Percentiles rank a stretch among this genome's conserved stretches.
These are phyloP conservation scores for Blepharisma japonicum DNA, from an alignment of 73 alveolate genomes.

Conservation along the genomic window DNA sequence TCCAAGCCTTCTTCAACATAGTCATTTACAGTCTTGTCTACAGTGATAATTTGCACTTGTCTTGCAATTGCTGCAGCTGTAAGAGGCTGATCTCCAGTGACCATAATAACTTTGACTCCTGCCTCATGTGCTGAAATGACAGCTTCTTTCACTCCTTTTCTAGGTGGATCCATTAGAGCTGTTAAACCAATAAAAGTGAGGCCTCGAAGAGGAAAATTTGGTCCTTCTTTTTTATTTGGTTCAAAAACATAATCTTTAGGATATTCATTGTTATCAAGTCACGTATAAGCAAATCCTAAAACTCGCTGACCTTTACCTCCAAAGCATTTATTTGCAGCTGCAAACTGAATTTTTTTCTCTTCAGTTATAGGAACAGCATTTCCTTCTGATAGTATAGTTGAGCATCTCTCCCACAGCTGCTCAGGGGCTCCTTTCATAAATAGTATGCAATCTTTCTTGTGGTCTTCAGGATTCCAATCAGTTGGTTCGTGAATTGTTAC, in stretches of 20 bases:
- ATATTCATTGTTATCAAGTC: slow-evolving; percentile 43
- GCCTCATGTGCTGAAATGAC: slow-evolving; percentile 75
- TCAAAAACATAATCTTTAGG: slow-evolving; percentile 42
- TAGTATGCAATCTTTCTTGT: slow-evolving; percentile 34
- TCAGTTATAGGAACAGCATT: slow-evolving; percentile 29
- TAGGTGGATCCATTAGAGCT: slow-evolving; percentile 95
- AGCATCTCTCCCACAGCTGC: slow-evolving; percentile 36
- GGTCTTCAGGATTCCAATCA: background rate
- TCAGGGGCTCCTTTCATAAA: slow-evolving; percentile 65
- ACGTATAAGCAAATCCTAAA: slow-evolving; percentile 65
- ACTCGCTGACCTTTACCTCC: slow-evolving; percentile 88
- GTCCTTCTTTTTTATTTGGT: slow-evolving; percentile 47
- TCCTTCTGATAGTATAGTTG: slow-evolving; percentile 19
- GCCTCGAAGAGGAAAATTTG: slow-evolving; percentile 58
- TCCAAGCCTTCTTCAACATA: slow-evolving; percentile 9
- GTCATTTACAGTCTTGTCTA: background rate
- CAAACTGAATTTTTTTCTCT: slow-evolving; percentile 41
- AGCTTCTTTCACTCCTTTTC: slow-evolving; percentile 81
- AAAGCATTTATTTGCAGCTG: slow-evolving; percentile 51
- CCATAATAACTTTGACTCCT: slow-evolving; percentile 48
- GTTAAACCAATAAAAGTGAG: slow-evolving; percentile 85
- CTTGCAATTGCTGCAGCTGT: slow-evolving; percentile 26
- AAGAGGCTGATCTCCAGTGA: slow-evolving; percentile 26
- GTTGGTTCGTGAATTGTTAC: slow-evolving; percentile 41
- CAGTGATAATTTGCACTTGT: background rate